These are phyloP conservation scores for Penicillium sclerotiorum DNA, from an alignment of 2,329 filamentous ascomycete genomes.

Conservation along the genomic window DNA sequence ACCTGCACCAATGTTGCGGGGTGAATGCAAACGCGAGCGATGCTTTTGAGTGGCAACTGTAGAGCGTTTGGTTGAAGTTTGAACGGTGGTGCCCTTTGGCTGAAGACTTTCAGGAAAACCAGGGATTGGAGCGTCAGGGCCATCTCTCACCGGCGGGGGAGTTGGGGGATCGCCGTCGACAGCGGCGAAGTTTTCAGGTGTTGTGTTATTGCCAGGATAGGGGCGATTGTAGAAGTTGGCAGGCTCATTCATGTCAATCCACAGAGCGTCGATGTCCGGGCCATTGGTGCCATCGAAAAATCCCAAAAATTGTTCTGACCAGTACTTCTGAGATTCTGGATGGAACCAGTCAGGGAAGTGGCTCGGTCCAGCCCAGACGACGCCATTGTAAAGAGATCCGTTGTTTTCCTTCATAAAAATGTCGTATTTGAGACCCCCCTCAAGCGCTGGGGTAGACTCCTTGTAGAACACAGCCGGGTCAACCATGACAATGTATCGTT, in stretches of 20 bases:
- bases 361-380: conserved; percentile 78
- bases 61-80: too few species aligned
- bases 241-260: conserved; percentile 72
- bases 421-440: conserved; percentile 60
- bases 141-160: conserved; percentile 62
- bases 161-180: conserved; percentile 56
- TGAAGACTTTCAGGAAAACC: conserved; percentile 71
- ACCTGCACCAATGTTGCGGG: conserved; percentile 10
- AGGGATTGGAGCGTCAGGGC: conserved; percentile 64
- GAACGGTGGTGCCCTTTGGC: too few species aligned
- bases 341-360: conserved; percentile 79
- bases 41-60: conserved; percentile 12
- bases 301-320: conserved; percentile 66
- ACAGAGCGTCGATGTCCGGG: conserved; percentile 75
- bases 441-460: conserved; percentile 43
- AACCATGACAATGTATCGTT: conserved; percentile 77
- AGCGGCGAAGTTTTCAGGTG: conserved; percentile 55
- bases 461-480: conserved; percentile 56
- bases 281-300: conserved; percentile 68
- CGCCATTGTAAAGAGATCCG: conserved; percentile 60
- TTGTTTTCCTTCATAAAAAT: conserved; percentile 60
- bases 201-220: too few species aligned
- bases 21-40: not conserved
- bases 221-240: conserved; percentile 59
- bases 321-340: conserved; percentile 65